phyloP scores from a whole-genome alignment of 768 basidiomycete genomes.

The Suillus subalutaceus region DNA sequence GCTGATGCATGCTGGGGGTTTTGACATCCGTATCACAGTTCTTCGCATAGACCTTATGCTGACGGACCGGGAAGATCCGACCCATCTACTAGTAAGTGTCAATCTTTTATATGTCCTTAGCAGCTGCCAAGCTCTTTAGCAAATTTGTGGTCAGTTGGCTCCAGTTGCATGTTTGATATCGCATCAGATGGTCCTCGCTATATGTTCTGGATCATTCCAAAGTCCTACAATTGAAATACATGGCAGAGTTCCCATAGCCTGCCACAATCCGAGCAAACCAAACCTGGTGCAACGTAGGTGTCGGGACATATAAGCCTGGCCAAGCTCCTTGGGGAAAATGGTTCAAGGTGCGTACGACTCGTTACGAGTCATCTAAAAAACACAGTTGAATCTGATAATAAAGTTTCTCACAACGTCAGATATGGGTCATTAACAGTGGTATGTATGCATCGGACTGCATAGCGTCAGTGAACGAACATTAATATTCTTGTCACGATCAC shows the following conservation, averaged over 20 bases:
- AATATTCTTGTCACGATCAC: background rate
- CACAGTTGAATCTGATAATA: background rate
- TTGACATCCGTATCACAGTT: background rate
- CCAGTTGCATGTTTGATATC: background rate
- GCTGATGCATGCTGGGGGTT: background rate
- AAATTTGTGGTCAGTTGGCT: background rate
- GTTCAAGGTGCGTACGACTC: too few species aligned
- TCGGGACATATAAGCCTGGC: background rate
- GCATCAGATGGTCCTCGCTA: background rate
- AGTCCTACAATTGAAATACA: background rate
- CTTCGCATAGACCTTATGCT: background rate
- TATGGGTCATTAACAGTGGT: background rate
- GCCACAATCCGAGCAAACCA: background rate
- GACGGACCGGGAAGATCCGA: background rate
- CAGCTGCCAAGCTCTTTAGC: background rate
- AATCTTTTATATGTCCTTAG: background rate
- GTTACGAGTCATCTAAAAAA: background rate
- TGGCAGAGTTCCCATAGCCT: background rate
- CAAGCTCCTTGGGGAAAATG: background rate
- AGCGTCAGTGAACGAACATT: background rate
- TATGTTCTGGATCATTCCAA: background rate
- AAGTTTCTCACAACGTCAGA: background rate
- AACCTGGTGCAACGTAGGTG: background rate
- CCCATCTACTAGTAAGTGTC: background rate
- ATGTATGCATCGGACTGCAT: background rate